A percentile compares a stretch with the other conserved stretches of the same genome.
Evolutionary conservation across 2,329 filamentous ascomycete species (phyloP).

Genomic region (Ophiostoma perfectum): DNA sequence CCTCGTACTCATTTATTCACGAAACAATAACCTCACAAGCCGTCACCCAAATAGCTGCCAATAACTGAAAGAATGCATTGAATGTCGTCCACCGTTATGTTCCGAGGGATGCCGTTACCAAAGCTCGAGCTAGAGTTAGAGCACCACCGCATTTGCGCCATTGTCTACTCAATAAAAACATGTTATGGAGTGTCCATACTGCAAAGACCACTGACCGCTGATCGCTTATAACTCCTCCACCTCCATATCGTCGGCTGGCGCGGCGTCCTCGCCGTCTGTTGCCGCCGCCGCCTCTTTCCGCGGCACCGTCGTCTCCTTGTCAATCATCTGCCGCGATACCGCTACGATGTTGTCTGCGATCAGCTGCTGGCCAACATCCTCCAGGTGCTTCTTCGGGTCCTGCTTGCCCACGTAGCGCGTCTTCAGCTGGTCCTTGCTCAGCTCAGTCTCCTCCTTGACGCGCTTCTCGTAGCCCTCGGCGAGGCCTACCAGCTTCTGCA

Average conservation of each 20-base stretch:
- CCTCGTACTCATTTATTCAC: too few relatives aligned
- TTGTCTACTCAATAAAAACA: slow-evolving; percentile 6
- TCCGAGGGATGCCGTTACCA: background rate
- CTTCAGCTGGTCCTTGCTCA: slow-evolving; percentile 96
- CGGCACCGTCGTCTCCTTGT: slow-evolving; percentile 94
- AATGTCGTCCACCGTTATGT: background rate
- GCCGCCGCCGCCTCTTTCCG: slow-evolving; percentile 53
- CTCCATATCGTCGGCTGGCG: slow-evolving; percentile 57
- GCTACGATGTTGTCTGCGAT: slow-evolving; percentile 99
- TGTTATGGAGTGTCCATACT: too few relatives aligned
- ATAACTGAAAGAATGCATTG: slow-evolving; percentile 1
- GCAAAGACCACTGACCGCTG: too few relatives aligned
- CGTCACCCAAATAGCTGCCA: background rate
- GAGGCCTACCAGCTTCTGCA: slow-evolving; percentile 81
- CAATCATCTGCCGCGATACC: slow-evolving; percentile 98
- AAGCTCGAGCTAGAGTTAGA: background rate
- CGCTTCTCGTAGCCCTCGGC: slow-evolving; percentile 98
- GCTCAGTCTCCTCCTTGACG: slow-evolving; percentile 96
- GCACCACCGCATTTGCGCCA: background rate
- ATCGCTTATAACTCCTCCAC: slow-evolving; percentile 42
- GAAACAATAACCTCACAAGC: too few relatives aligned
- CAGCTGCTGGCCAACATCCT: slow-evolving; percentile 90
- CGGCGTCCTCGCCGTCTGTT: slow-evolving; percentile 26
- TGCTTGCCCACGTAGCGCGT: slow-evolving; percentile 98
- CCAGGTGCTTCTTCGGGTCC: slow-evolving; percentile 98